Evolutionary conservation across 306 rosid species (phyloP).

Genomic region (Cucurbita ficifolia): DNA sequence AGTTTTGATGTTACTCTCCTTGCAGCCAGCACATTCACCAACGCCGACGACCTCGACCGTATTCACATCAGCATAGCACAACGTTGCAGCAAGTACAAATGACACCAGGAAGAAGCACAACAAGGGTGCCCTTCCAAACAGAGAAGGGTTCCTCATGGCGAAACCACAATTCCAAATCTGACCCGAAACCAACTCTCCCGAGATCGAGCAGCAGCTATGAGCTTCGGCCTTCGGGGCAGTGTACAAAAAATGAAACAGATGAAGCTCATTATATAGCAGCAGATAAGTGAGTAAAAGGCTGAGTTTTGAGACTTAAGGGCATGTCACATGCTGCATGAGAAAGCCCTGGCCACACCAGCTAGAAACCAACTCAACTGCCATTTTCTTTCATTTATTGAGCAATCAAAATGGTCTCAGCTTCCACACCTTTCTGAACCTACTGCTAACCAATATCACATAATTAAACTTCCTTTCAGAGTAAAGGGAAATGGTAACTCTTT

Average conservation of each 20-base stretch:
- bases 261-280: conserved; percentile 1
- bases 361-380: background rate
- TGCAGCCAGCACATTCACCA: conserved; percentile 69
- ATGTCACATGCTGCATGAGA: background rate
- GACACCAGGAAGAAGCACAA: conserved; percentile 36
- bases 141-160: conserved; percentile 9
- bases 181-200: background rate
- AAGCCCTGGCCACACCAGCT: background rate
- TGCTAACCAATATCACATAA: background rate
- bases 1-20: conserved; percentile 34
- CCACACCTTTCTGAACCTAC: conserved; percentile 2
- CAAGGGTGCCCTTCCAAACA: conserved; percentile 27
- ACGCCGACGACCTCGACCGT: conserved; percentile 55
- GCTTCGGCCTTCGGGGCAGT: background rate
- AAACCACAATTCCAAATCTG: background rate
- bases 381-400: background rate
- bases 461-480: background rate
- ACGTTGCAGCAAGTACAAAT: conserved; percentile 24
- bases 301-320: background rate
- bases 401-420: background rate
- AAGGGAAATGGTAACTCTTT: background rate
- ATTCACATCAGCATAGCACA: conserved; percentile 36
- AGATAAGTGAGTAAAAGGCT: background rate
- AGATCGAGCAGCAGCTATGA: background rate
- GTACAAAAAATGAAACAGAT: background rate